A percentile compares a stretch with the other conserved stretches of the same genome.
Evolutionary conservation across 345 rosid genomes (phyloP).

Genomic region (Populus nigra): DNA sequence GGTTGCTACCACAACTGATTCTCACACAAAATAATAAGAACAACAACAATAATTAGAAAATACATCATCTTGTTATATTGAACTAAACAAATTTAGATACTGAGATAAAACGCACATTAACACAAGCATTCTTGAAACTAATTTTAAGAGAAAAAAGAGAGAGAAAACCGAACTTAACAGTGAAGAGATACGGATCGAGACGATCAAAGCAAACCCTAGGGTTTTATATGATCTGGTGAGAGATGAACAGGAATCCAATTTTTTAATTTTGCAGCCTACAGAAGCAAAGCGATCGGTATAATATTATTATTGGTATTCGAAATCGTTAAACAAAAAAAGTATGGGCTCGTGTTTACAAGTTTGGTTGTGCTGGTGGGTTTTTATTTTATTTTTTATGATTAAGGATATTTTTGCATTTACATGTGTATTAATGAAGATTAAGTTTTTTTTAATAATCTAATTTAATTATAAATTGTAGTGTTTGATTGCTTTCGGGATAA

Average conservation of each 20-base stretch:
- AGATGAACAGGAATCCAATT: not conserved
- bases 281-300: not conserved
- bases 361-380: too few species aligned
- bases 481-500: too few species aligned
- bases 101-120: not conserved
- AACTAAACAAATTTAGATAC: not conserved
- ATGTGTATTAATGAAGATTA: too few species aligned
- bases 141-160: not conserved
- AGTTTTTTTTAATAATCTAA: too few species aligned
- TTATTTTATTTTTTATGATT: too few species aligned
- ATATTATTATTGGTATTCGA: not conserved
- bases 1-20: not conserved
- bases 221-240: not conserved
- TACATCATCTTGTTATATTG: not conserved
- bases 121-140: not conserved
- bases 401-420: too few species aligned
- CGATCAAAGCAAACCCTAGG: not conserved
- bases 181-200: not conserved
- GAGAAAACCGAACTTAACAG: not conserved
- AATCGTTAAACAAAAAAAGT: not conserved
- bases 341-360: too few species aligned
- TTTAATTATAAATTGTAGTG: too few species aligned
- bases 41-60: too few species aligned
- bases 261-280: not conserved
- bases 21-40: not conserved